Evolutionary conservation across 768 basidiomycete genomes (phyloP).

Genomic region (Russula abietina): DNA sequence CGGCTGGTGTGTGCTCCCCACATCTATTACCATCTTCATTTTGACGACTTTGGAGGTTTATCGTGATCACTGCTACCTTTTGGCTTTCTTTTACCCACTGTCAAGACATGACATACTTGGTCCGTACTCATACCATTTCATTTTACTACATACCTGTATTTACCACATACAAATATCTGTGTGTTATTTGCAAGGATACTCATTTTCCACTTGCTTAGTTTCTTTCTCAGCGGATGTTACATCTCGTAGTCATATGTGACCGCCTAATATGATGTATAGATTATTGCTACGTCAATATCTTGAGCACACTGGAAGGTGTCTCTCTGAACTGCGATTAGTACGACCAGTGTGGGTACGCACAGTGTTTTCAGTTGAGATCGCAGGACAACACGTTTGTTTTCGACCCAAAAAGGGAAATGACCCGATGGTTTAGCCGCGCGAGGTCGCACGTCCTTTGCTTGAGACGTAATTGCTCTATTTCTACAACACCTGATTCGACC

Average conservation of each 20-base stretch:
- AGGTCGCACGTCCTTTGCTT: not conserved
- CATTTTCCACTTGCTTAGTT: constrained; percentile 22
- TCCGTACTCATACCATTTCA: constrained; percentile 34
- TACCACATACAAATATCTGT: constrained; percentile 29
- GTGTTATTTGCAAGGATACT: constrained; percentile 22
- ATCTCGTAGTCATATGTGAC: not conserved
- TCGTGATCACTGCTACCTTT: not conserved
- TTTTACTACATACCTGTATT: constrained; percentile 34
- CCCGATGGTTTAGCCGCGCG: not conserved
- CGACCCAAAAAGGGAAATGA: not conserved
- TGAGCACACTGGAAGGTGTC: not conserved
- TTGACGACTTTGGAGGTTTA: constrained; percentile 8
- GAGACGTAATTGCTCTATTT: not conserved
- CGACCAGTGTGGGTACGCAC: too few relatives aligned
- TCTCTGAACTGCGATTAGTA: not conserved
- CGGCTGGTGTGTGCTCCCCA: constrained; percentile 2
- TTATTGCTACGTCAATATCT: not conserved
- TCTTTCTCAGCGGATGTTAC: constrained; percentile 2
- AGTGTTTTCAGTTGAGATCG: not conserved
- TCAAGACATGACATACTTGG: not conserved
- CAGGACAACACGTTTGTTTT: too few relatives aligned
- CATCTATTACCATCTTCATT: not conserved
- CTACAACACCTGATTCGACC: not conserved
- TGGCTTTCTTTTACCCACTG: not conserved
- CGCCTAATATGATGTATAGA: constrained; percentile 15